Base-by-base conservation (phyloP, 1,139 yeast species). In the Meyerozyma athensensis region DNA sequence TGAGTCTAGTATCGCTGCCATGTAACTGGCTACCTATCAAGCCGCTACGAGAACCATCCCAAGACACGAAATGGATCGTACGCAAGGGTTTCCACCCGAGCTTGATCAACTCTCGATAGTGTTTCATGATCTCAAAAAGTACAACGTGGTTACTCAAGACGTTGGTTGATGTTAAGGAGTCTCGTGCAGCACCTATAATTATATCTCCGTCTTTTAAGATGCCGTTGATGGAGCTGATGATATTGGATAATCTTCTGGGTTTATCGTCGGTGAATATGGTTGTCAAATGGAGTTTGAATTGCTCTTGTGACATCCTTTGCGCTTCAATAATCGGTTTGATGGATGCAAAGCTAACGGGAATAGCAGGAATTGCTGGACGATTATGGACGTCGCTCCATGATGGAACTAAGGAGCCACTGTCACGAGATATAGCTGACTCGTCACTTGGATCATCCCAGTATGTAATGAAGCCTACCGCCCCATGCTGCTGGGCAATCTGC, bases 11-110 rank as follows among this genome's bases (percentile, higher is more conserved):
- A 35, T 61, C 64, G 26, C 59, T 56, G 4, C 57, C 46, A 21
- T 47, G 50, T 4, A 47, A 39, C 36, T 55, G 56, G 0, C 68
- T 53, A 0, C 74, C 74, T 12, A 63, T 39, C 16, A 59, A 48
- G 3, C 71, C 70, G 39, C 58, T 59, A 22, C 56, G 46, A 13
- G 66, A 51, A 1, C 68, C 73, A 47, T 70, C 76, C 70, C 73
- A 69, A 1, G 72, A 65, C 4, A 69, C 56, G 48, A 70, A 68
- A 39, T 61, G 59, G 30, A 70, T 65, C 21, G 59, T 64, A 34
- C 76, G 54, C 33, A 69, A 51, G 1, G 76, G 76, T 46, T 60
- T 63, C 76, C 76, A 70, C 1, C 76, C 76, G 32, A 58, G 38
- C 17, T 52, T 46, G 4, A 52, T 48, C 38, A 70, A 53, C 37